Evolutionary conservation across 148 eudicot species (phyloP).

Genomic region (Rheum nobile): DNA sequence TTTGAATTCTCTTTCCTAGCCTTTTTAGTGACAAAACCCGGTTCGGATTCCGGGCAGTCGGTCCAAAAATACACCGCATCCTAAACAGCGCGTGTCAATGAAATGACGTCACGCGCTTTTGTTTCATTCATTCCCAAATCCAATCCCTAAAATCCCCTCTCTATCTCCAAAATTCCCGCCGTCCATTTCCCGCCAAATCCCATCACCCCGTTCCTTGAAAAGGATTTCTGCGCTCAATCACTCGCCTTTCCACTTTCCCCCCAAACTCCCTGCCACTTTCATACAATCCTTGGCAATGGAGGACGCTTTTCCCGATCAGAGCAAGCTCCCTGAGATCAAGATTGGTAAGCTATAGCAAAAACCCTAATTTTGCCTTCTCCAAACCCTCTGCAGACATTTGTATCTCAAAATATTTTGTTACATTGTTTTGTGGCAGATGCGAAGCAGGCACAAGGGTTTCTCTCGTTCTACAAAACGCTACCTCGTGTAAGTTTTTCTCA

Average conservation of each 20-base stretch:
- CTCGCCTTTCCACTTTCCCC: neutral
- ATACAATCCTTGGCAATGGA: conserved; percentile 28
- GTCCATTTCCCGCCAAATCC: neutral
- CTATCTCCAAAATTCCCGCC: neutral
- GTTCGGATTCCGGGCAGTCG: too few relatives aligned
- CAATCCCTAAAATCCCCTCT: neutral
- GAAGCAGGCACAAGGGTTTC: conserved; percentile 94
- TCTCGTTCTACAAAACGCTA: conserved; percentile 76
- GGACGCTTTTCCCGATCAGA: conserved; percentile 43
- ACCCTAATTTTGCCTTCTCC: conserved; percentile 16
- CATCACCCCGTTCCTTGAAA: neutral
- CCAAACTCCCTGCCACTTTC: neutral
- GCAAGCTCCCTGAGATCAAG: conserved; percentile 87
- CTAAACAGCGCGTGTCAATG: too few relatives aligned
- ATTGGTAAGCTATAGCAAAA: conserved; percentile 42
- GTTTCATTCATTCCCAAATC: neutral
- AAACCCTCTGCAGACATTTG: neutral
- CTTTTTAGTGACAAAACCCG: too few relatives aligned
- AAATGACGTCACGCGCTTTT: too few relatives aligned
- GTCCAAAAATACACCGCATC: too few relatives aligned
- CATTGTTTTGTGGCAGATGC: conserved; percentile 39
- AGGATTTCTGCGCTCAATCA: neutral
- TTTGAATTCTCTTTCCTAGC: too few relatives aligned
- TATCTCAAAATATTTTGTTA: neutral
- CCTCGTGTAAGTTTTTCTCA: conserved; percentile 35